Base-by-base conservation (phyloP, 164 flowering plant species). In the Umbellularia californica region DNA sequence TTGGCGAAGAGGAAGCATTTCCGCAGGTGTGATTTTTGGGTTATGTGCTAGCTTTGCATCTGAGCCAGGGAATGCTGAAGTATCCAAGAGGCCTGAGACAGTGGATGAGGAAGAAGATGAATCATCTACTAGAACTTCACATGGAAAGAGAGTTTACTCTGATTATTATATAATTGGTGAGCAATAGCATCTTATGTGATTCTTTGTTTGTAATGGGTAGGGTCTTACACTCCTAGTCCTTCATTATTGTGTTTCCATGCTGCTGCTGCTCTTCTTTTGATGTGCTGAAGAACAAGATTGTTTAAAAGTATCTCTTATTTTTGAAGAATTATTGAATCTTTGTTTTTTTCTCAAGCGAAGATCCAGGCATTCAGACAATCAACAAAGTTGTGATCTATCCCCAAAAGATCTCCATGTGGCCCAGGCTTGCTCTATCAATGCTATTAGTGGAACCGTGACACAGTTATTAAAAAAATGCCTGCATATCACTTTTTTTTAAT, bases 131-230 rank as follows among this genome's bases (percentile, higher is more conserved):
- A 74, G 70, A 70, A 64, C 72, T 76, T 83, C 87, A 30, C 92
- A 90, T 81, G 96, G 95, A 63, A 95, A 95, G 81, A 86, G 83
- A 78, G 97, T 92, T 22, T 82, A 85, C 77, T 87, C 90, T 63
- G 87, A 92, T 79, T 95, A 90, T 78, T 88, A 92, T 28, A 78
- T 95, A 70, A 95, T 84, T 68, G 95, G 97, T 93, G 76, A 85
- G 90, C 20, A 27, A 25, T 11, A 10, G 24, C 27, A 27, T 73
- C 22, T n/a, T 41, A 41, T 41, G 47, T 41, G 47, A 41, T 41
- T 41, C 9, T 55, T 55, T 55, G 20, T 55, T 55, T 55, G 20
- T 55, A 55, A 7, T 19, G n/a, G n/a, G 20, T 20, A 5, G 17
- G n/a, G 60, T 55, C n/a, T 55, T 55, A 5, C 20, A 12, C 60